phyloP scores from a whole-genome alignment of 345 rosid genomes.

The Eutrema yunnanense region DNA sequence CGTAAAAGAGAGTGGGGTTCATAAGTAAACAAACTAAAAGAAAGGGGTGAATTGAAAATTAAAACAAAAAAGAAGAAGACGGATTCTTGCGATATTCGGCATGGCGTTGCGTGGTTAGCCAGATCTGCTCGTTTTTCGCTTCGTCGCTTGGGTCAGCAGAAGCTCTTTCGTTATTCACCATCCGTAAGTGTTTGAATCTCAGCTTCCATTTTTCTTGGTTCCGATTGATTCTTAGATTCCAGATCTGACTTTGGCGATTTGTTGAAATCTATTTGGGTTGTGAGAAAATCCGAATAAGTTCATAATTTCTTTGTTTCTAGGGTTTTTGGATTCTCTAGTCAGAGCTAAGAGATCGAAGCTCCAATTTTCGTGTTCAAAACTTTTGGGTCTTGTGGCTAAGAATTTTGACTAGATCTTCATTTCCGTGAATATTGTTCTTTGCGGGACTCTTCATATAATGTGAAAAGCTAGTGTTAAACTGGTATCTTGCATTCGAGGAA shows the following conservation, averaged over 20 bases:
- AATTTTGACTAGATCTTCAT: neutral
- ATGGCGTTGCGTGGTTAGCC: neutral
- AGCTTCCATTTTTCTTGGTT: neutral
- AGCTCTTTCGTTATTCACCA: neutral
- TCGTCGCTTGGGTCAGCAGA: constrained; percentile 6
- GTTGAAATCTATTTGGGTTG: neutral
- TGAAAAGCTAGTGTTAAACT: neutral
- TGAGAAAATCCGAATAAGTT: neutral
- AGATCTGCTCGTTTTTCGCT: constrained; percentile 14
- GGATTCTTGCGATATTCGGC: neutral
- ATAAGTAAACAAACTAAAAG: neutral
- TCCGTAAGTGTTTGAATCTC: constrained; percentile 17
- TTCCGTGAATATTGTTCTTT: neutral
- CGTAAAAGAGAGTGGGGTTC: neutral
- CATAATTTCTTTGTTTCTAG: neutral
- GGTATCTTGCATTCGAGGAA: too few species aligned
- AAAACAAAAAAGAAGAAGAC: neutral
- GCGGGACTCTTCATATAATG: neutral
- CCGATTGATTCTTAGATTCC: neutral
- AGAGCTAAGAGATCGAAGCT: neutral
- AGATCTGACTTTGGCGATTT: neutral
- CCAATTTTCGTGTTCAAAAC: neutral
- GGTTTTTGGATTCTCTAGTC: neutral
- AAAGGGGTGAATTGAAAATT: neutral
- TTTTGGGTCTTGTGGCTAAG: neutral